A percentile compares a stretch with the other conserved stretches of the same genome.
Conservation (phyloP, 139 green algal species). For the Yamagishiella unicocca region DNA sequence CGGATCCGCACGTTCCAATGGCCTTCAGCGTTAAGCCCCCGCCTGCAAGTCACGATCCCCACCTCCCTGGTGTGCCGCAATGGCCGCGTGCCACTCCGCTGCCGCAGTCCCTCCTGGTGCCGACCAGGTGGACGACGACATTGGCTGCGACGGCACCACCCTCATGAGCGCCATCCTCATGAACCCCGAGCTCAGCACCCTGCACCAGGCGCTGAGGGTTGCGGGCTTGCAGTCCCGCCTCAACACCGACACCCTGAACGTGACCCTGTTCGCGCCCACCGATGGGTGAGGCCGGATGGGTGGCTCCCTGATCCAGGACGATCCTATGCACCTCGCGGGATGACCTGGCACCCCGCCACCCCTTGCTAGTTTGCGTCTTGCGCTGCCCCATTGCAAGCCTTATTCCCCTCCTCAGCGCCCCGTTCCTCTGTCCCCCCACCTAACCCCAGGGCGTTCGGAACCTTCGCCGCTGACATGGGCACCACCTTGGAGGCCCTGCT, state of each 20-base stretch:
- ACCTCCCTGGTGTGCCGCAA: no score
- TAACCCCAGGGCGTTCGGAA: neutral
- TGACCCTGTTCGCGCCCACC: slow-evolving; percentile 28
- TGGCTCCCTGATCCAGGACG: no score
- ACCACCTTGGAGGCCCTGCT: neutral
- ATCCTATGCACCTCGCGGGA: no score
- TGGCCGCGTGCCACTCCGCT: no score
- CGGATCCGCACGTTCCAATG: no score
- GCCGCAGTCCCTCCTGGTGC: neutral
- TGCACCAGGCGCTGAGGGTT: neutral
- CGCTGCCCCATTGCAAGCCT: no score
- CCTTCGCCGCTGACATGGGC: neutral
- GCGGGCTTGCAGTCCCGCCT: slow-evolving; percentile 9
- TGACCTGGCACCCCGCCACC: no score
- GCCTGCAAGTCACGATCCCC: no score
- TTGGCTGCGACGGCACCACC: slow-evolving; percentile 32
- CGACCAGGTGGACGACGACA: neutral
- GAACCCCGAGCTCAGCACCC: neutral
- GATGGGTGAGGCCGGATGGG: neutral
- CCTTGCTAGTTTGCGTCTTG: no score
- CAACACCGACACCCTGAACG: neutral
- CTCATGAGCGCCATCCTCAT: slow-evolving; percentile 1
- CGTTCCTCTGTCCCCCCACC: neutral
- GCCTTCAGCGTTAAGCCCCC: no score
- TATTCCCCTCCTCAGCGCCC: neutral